phyloP scores from a whole-genome alignment of 2,329 filamentous ascomycete genomes.

The Curvularia sp. region DNA sequence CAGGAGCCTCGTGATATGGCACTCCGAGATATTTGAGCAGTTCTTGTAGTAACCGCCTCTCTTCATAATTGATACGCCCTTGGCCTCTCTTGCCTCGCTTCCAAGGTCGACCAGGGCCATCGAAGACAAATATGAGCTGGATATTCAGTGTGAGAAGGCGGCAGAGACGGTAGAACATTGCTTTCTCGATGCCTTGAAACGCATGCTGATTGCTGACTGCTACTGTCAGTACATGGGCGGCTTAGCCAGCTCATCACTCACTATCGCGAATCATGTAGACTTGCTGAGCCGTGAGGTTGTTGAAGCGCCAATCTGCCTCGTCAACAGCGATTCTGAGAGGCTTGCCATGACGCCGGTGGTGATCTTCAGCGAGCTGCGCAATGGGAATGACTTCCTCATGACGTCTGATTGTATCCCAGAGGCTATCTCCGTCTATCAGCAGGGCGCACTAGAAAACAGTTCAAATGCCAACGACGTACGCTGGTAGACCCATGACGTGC shows the following conservation, averaged over 20 bases:
- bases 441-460: not conserved
- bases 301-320: constrained; percentile 55
- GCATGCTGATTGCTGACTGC: constrained; percentile 37
- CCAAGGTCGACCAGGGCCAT: constrained; percentile 56
- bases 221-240: not conserved
- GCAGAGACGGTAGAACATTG: constrained; percentile 52
- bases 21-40: constrained; percentile 51
- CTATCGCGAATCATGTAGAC: constrained; percentile 47
- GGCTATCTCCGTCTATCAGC: constrained; percentile 20
- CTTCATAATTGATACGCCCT: constrained; percentile 44
- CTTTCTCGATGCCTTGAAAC: constrained; percentile 53
- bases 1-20: constrained; percentile 55
- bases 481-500: constrained; percentile 32
- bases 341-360: constrained; percentile 44
- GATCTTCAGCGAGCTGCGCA: constrained; percentile 50
- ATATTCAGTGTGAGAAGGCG: constrained; percentile 59
- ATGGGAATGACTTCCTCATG: constrained; percentile 44
- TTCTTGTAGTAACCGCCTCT: constrained; percentile 46
- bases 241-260: constrained; percentile 15
- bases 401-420: constrained; percentile 51
- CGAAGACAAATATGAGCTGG: constrained; percentile 62
- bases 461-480: constrained; percentile 16
- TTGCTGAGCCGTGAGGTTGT: constrained; percentile 49
- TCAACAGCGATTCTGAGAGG: constrained; percentile 54
- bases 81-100: constrained; percentile 44